Evolutionary conservation across 192 early-diverging fungal species (phyloP), one percentile per base, ranked within the genome.

Genomic region (Obelidium mucronatum): DNA sequence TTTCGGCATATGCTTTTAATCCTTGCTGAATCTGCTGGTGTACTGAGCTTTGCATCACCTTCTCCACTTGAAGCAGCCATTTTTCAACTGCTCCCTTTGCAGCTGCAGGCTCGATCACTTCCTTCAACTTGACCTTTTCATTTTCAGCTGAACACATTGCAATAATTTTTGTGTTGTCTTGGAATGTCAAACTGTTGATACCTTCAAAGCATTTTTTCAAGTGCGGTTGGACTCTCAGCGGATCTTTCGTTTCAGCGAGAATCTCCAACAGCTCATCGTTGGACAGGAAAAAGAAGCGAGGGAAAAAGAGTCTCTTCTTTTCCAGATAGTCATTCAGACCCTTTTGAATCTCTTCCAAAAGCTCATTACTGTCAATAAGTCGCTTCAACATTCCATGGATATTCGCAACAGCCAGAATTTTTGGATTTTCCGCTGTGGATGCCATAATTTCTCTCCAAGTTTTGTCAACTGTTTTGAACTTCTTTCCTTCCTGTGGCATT

Each of bases 141-240:
- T 88, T 88, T 83, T 89, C 88, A 22, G 77, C 74, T 30, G 86
- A 88, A 67, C 87, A 89, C 88, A 89, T 89, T 31, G 88, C 88
- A 60, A 89, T 85, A 63, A 89, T 89, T 3, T 82, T 72, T 28
- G 84, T 84, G 69, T 82, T 85, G 67, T 89, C 86, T 67, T 87
- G 88, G 74, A 89, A 89, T 3, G 80, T 83, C 13, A 89, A 78
- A 61, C 80, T 83, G 15, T 84, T 78, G 67, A 89, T 89, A 36
- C 85, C 86, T 69, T 89, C 88, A 74, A 89, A 89, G 60, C 88
- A 89, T 56, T 89, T 89, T 54, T 87, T 86, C 60, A 89, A 80
- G 64, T 89, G 88, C 2, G 88, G 88, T 61, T 89, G 88, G 15
- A 89, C 88, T 5, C 85, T 72, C 52, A 85, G 65, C 3, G 88